phyloP scores from a whole-genome alignment of 345 rosid genomes.

The Conringia planisiliqua region DNA sequence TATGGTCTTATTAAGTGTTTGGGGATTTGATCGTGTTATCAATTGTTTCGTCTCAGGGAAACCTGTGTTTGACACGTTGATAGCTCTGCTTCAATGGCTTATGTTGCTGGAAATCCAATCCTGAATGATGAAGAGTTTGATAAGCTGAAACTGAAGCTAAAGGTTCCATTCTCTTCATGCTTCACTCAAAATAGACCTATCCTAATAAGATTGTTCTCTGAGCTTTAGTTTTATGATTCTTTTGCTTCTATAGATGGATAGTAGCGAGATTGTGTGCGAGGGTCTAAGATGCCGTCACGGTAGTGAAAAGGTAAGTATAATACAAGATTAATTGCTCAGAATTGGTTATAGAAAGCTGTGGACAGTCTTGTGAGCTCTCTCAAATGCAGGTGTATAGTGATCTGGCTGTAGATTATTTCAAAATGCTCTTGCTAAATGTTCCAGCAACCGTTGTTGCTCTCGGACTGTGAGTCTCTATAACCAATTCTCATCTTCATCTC shows the following conservation, averaged over 20 bases:
- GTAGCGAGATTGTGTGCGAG: constrained; percentile 86
- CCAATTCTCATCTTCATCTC: neutral
- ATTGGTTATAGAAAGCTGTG: neutral
- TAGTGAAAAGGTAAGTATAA: constrained; percentile 59
- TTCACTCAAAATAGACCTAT: neutral
- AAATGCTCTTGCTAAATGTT: constrained; percentile 82
- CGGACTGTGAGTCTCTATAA: constrained; percentile 29
- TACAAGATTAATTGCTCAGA: neutral
- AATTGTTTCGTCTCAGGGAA: constrained; percentile 57
- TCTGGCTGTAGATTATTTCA: constrained; percentile 83
- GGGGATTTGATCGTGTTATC: neutral
- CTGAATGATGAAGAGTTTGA: constrained; percentile 73
- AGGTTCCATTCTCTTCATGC: constrained; percentile 44
- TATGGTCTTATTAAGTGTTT: neutral
- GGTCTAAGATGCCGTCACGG: constrained; percentile 97
- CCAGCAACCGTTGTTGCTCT: constrained; percentile 85
- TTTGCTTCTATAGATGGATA: constrained; percentile 45
- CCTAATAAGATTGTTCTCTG: neutral
- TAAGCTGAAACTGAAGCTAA: constrained; percentile 55
- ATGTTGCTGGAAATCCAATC: constrained; percentile 77
- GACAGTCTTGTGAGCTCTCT: neutral
- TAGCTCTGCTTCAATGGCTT: constrained; percentile 92
- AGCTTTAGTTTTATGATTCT: neutral
- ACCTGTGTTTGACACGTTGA: constrained; percentile 87
- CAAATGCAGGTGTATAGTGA: constrained; percentile 82